Conservation (phyloP, 2,329 filamentous ascomycete species). For the Stachybotrys elegans region DNA sequence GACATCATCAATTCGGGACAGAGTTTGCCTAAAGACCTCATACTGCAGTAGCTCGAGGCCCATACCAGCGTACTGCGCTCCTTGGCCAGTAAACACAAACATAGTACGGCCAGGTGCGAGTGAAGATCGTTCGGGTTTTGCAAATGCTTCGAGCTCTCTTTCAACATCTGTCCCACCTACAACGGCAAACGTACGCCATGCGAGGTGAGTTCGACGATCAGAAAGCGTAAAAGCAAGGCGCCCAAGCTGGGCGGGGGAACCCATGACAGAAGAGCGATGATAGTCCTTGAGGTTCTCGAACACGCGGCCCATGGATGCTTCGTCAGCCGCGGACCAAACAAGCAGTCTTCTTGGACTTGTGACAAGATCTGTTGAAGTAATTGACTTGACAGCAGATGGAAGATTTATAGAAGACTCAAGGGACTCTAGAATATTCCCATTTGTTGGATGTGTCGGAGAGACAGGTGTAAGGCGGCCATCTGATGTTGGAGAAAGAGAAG, state of each 20-base stretch:
- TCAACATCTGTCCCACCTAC: background rate
- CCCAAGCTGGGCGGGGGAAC: background rate
- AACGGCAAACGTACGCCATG: background rate
- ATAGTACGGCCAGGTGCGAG: background rate
- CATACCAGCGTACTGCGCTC: slow-evolving; percentile 22
- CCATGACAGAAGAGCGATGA: background rate
- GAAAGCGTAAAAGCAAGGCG: background rate
- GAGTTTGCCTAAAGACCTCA: background rate
- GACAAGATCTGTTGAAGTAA: no score
- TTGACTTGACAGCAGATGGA: no score
- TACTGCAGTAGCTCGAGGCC: slow-evolving; percentile 20
- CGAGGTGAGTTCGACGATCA: background rate
- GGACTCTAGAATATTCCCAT: no score
- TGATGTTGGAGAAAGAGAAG: no score
- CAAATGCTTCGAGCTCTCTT: background rate
- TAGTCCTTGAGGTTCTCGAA: background rate
- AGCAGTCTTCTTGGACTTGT: slow-evolving; percentile 27
- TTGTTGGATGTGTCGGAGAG: no score
- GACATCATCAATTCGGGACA: background rate
- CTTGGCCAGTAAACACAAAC: slow-evolving; percentile 25
- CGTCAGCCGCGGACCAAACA: slow-evolving; percentile 28
- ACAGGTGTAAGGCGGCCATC: no score
- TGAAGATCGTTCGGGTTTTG: background rate
- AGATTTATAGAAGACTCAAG: no score
- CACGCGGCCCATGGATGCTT: slow-evolving; percentile 17